Base-by-base conservation (phyloP, 345 rosid genomes). In the Arabidopsis suecica region DNA sequence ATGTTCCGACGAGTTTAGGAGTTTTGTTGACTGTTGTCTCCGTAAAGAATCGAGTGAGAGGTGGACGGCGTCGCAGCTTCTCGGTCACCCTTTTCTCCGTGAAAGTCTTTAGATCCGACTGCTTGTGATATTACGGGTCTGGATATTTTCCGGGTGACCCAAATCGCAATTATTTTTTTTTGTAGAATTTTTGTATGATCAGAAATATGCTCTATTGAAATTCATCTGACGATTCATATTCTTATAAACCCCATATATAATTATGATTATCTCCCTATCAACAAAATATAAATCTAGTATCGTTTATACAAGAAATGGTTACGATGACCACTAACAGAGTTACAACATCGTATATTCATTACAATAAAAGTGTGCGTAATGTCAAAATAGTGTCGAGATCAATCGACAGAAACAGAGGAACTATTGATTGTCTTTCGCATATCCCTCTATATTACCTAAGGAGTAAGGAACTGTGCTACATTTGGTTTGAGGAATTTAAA, bases 31-130 rank as follows among this genome's bases (percentile, higher is more conserved):
- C 54, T 85, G 88, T 45, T 91, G 97, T 69, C 74, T 91, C 72
- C 93, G 85, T 80, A 91, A 89, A 79, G 93, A 88, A 37, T 72
- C 90, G 0, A 82, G 75, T 34, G 79, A 84, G 71, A 59, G 97
- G 78, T 88, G 89, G 93, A 78, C 91, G n/a, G 88, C 84, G 22
- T 33, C 83, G 22, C 83, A 85, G 80, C 84, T 91, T 3, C 60
- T 91, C 71, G 55, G 50, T 13, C 97, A 91, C 63, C 88, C 95
- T n/a, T 91, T 91, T 63, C 81, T 89, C 36, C 41, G 67, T 32
- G 45, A 51, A 23, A 38, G 45, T 68, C 49, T 34, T 6, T 64
- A 64, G 16, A 14, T 30, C 50, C 20, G 20, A 40, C 22, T 34
- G 37, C 41, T 57, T 57, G 23, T 41, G 44, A 5, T 53, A 2